These are phyloP conservation scores for Tagetes erecta DNA, from an alignment of 129 eudicot species.

Conservation along the genomic window DNA sequence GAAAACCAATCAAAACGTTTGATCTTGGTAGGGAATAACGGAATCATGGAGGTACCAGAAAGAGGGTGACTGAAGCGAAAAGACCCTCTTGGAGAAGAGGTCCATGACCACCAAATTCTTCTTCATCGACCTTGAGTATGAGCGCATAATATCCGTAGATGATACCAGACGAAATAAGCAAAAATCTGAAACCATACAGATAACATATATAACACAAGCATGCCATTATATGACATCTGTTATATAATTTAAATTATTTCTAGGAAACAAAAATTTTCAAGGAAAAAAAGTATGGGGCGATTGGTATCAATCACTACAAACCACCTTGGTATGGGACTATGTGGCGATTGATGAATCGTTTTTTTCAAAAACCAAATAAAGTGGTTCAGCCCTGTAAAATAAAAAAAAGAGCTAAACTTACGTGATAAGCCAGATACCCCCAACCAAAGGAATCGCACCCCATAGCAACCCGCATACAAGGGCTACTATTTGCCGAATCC, in stretches of 20 bases:
- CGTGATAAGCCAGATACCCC: conserved; percentile 85
- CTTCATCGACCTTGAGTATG: conserved; percentile 81
- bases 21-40: not conserved
- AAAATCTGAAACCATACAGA: conserved; percentile 47
- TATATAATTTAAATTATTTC: not conserved
- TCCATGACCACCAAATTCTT: conserved; percentile 93
- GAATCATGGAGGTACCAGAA: conserved; percentile 54
- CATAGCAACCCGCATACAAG: conserved; percentile 80
- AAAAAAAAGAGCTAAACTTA: conserved; percentile 42
- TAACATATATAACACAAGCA: too few species aligned
- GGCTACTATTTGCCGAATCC: conserved; percentile 89
- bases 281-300: not conserved
- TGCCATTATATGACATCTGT: not conserved
- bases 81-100: conserved; percentile 97
- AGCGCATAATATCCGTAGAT: conserved; percentile 75
- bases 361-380: not conserved
- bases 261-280: not conserved
- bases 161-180: conserved; percentile 67
- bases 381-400: not conserved
- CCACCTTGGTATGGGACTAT: not conserved
- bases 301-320: not conserved
- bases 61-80: conserved; percentile 80
- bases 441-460: conserved; percentile 90
- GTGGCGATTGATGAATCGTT: not conserved
- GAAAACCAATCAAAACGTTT: not conserved